Evolutionary conservation across 352 stramenopile species (phyloP), one percentile per base, ranked within the genome.

Genomic region (Globisporangium emineosum): DNA sequence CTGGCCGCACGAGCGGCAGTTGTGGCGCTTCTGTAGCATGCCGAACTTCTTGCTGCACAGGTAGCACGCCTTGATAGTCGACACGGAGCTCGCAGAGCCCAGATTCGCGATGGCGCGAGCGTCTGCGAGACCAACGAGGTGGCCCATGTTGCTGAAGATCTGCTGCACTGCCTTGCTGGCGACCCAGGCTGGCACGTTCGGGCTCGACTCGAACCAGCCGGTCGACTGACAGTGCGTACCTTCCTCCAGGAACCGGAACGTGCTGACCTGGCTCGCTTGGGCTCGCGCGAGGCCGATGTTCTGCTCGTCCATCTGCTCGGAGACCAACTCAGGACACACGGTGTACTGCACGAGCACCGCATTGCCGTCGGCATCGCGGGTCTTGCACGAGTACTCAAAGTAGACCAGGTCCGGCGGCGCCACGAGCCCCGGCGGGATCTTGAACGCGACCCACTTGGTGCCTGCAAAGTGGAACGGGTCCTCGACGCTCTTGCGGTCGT

Each of bases 381-480:
- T 69, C 25, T 62, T 71, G 50, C 75, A 73, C 51, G 75, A 66
- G 66, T 69, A 71, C 57, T 78, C 73, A 53, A 83, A 76, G 64
- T 73, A 86, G 10, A 86, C 27, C 27, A 71, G 74, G 32, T 80
- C 73, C 29, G 67, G 70, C 25, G 74, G 68, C 15, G 74, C 66
- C 37, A 75, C 63, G 40, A 79, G 29, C 25, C 52, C 50, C 3
- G 68, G 62, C 1, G 76, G 67, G 4, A 69, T 67, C 5, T 70
- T 71, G 52, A 79, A 67, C 13, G 68, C 70, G 29, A 66, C 64
- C 68, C 76, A 83, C 54, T 81, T 81, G 55, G 83, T 55, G 54
- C 78, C 78, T 2, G 82, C 72, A 43, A 82, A 88, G 35, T 67
- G 74, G 52, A 79, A 79, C 52, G 75, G 67, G 23, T 85, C 78